Evolutionary conservation across 192 early-diverging fungal species (phyloP).

Genomic region (Gigaspora rosea): DNA sequence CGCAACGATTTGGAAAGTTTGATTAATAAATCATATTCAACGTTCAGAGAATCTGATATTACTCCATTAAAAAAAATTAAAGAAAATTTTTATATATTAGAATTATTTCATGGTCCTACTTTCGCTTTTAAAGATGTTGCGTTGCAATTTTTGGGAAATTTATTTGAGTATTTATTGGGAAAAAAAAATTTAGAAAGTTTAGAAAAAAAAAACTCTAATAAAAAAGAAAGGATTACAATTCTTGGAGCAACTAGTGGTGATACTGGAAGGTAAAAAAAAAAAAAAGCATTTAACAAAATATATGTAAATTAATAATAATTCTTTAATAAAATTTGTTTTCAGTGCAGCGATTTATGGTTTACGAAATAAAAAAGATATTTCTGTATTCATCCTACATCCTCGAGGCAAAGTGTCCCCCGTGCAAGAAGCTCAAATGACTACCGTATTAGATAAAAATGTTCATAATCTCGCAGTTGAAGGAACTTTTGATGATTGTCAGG

Average conservation of each 20-base stretch:
- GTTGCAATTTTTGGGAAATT: slow-evolving; percentile 93
- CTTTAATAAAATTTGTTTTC: slow-evolving; percentile 25
- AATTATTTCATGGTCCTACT: slow-evolving; percentile 96
- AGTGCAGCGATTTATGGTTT: slow-evolving; percentile 98
- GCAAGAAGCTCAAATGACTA: slow-evolving; percentile 99
- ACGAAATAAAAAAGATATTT: slow-evolving; percentile 87
- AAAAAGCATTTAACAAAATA: not conserved
- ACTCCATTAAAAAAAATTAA: slow-evolving; percentile 74
- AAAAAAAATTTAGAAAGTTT: slow-evolving; percentile 64
- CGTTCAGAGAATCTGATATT: slow-evolving; percentile 74
- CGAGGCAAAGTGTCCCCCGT: slow-evolving; percentile 87
- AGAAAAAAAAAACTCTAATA: slow-evolving; percentile 21
- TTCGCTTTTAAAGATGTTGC: slow-evolving; percentile 99
- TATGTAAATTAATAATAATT: not conserved
- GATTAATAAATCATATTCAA: slow-evolving; percentile 71
- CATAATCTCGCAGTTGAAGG: slow-evolving; percentile 91
- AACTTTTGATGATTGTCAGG: slow-evolving; percentile 96
- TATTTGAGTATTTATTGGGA: slow-evolving; percentile 96
- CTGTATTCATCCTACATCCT: slow-evolving; percentile 93
- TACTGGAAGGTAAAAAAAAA: slow-evolving; percentile 69
- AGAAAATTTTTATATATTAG: slow-evolving; percentile 73
- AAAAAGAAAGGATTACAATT: slow-evolving; percentile 74
- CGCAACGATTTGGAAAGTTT: slow-evolving; percentile 68
- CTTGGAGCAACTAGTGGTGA: slow-evolving; percentile 96
- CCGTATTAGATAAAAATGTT: slow-evolving; percentile 90